Evolutionary conservation across 805 yeast genomes (phyloP), one percentile per base, ranked within the genome.

Genomic region (Grigorovia yakushimaensis): DNA sequence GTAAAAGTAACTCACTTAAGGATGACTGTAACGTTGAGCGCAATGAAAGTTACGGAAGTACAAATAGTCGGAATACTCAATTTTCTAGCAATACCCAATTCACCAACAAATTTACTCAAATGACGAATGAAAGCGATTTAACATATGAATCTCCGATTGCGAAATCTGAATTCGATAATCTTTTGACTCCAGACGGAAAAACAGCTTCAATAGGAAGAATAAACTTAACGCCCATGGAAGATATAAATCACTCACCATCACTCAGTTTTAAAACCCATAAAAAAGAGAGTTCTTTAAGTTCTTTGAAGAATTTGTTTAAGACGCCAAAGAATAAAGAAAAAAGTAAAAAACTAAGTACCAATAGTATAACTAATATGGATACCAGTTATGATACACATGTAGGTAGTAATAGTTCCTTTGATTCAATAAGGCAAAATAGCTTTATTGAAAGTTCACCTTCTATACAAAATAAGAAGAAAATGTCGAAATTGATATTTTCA

Each of bases 301-400:
- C 65, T 2, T 46, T 65, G 21, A 65, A 58, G 43, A 62, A 54
- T 39, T 43, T 65, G 19, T 65, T 65, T 50, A 60, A 53, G 47
- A 59, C 65, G 2, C 65, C 67, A 8, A 62, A 57, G 42, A 41
- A 39, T 24, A 44, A 23, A 19, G 33, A 27, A 27, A 27, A 27
- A 7, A 27, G 13, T 27, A 41, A 38, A 7, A 22, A 18, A 20
- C 17, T 15, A 18, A 17, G 22, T 8, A 18, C 30, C 10, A 30
- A 42, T n/a, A 40, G 38, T 19, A 21, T 15, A 3, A 36, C 22
- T 17, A 40, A 20, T 30, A 36, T 18, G 17, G 43, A 41, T 6
- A 39, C 41, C 11, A 15, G 15, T 27, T 27, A 27, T 27, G 13
- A 15, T 27, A 27, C 9, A 27, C 33, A 27, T 5, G 13, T 27